Base-by-base conservation (phyloP, 768 basidiomycete genomes). In the Termitomyces sp. region DNA sequence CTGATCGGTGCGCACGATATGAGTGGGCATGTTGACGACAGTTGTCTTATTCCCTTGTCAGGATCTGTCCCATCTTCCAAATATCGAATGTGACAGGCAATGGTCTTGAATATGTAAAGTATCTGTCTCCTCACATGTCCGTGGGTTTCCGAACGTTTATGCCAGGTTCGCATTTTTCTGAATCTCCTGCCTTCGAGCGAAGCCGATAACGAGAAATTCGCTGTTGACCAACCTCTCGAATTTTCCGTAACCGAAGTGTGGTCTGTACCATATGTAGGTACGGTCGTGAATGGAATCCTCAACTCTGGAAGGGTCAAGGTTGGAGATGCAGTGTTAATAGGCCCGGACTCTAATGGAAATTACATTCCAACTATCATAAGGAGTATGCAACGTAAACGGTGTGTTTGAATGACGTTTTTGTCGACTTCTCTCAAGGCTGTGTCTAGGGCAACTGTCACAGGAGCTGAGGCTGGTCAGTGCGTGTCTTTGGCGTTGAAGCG, bases 31-130 rank as follows among this genome's bases (percentile, higher is more conserved):
- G 39, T 45, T 37, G 48, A 44, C 34, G 46, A 46, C 55, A 36
- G 36, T 53, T 45, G 66, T 30, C 42, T 41, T 60, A n/a, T 48
- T 45, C 41, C 36, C 11, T 58, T 24, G 27, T 15, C 51, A 95
- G 93, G 68, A 69, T 96, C 68, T 95, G 93, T 66, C 95, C 95
- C 0, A 87, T 96, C 59, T 95, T 96, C 73, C 88, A 89, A 68
- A 77, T 95, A 22, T 97, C 95, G 3, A 98, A 98, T 69, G 93
- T 97, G 15, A 95, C 93, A 1, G 96, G 95, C n/a, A 84, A 91
- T 64, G 93, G 95, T 4, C 82, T 96, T 12, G 87, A 92, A 66
- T 79, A 82, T 63, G 88, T 93, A 63, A 49, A 81, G 30, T 34
- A n/a, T 20, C 46, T 16, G 0, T 20, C 8, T 55, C 53, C 24